phyloP scores from a whole-genome alignment of 441 rosid species.

The Erodium chrysanthum region DNA sequence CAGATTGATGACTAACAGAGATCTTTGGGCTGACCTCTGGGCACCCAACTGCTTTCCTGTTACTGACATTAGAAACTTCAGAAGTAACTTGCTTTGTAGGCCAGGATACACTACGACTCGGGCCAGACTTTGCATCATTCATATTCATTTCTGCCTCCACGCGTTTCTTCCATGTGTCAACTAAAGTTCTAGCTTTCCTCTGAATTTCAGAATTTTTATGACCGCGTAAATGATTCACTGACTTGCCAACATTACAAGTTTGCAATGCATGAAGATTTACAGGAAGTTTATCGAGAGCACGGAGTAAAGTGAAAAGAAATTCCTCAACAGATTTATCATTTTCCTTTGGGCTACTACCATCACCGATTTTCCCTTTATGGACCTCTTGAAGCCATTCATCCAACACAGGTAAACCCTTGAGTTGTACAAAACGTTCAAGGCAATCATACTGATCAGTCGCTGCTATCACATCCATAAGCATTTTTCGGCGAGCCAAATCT shows the following conservation, averaged over 20 bases:
- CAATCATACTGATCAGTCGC: conserved; percentile 79
- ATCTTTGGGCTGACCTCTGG: conserved; percentile 55
- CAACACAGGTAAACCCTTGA: conserved; percentile 70
- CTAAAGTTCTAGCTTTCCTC: conserved; percentile 83
- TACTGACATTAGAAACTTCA: conserved; percentile 53
- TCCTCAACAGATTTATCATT: conserved; percentile 64
- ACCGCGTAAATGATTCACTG: conserved; percentile 81
- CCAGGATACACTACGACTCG: conserved; percentile 55
- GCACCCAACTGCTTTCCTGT: conserved; percentile 46
- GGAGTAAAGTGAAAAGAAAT: conserved; percentile 64
- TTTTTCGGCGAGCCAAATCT: conserved; percentile 56
- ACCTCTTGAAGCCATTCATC: conserved; percentile 99
- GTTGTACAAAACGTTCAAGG: conserved; percentile 71
- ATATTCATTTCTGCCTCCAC: conserved; percentile 83
- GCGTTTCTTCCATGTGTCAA: conserved; percentile 95
- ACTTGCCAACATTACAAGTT: conserved; percentile 83
- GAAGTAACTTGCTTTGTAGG: conserved; percentile 46
- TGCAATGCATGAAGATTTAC: conserved; percentile 85
- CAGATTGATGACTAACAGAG: conserved; percentile 43
- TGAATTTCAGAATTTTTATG: conserved; percentile 79
- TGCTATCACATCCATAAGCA: conserved; percentile 74
- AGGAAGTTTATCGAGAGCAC: conserved; percentile 86
- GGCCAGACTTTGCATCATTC: conserved; percentile 53
- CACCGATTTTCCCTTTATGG: conserved; percentile 79
- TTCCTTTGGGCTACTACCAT: conserved; percentile 54